phyloP scores from a whole-genome alignment of 2,329 filamentous ascomycete genomes.

The Corynespora cassiicola region DNA sequence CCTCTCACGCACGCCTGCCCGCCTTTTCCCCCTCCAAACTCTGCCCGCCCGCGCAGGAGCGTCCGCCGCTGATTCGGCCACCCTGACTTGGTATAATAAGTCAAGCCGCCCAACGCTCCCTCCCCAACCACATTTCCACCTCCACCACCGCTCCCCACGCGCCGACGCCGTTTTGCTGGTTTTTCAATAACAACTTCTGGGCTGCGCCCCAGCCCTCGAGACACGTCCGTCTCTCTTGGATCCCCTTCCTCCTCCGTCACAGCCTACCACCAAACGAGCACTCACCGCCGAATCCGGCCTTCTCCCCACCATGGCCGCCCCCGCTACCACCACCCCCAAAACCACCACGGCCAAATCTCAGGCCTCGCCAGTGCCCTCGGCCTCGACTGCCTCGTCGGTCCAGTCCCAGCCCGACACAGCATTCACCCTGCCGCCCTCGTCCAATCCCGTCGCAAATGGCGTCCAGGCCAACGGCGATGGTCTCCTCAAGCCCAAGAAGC shows the following conservation, averaged over 20 bases:
- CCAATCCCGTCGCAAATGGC: slow-evolving; percentile 33
- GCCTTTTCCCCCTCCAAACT: too few relatives aligned
- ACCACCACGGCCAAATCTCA: slow-evolving; percentile 32
- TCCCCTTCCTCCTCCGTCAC: slow-evolving; percentile 20
- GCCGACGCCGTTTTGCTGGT: slow-evolving; percentile 45
- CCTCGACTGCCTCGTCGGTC: slow-evolving; percentile 45
- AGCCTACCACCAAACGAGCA: slow-evolving; percentile 16
- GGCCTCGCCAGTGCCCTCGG: slow-evolving; percentile 39
- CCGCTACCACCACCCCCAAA: slow-evolving; percentile 33
- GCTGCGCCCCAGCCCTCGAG: slow-evolving; percentile 47
- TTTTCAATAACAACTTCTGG: slow-evolving; percentile 42
- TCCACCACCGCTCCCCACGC: slow-evolving; percentile 30
- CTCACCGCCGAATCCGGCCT: slow-evolving; percentile 14
- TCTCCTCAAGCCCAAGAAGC: slow-evolving; percentile 44
- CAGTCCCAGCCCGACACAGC: slow-evolving; percentile 44
- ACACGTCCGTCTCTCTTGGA: slow-evolving; percentile 44
- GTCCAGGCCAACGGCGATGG: slow-evolving; percentile 40
- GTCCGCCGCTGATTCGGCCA: too few relatives aligned
- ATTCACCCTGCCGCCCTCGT: slow-evolving; percentile 33
- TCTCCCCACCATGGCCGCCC: slow-evolving; percentile 38
- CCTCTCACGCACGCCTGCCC: too few relatives aligned
- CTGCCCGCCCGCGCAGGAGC: too few relatives aligned
- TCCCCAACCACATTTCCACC: slow-evolving; percentile 39
- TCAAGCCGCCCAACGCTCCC: slow-evolving; percentile 29
- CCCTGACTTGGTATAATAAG: slow-evolving; percentile 37